Base-by-base conservation (phyloP, 352 stramenopile species). In the Pythium insidiosum region DNA sequence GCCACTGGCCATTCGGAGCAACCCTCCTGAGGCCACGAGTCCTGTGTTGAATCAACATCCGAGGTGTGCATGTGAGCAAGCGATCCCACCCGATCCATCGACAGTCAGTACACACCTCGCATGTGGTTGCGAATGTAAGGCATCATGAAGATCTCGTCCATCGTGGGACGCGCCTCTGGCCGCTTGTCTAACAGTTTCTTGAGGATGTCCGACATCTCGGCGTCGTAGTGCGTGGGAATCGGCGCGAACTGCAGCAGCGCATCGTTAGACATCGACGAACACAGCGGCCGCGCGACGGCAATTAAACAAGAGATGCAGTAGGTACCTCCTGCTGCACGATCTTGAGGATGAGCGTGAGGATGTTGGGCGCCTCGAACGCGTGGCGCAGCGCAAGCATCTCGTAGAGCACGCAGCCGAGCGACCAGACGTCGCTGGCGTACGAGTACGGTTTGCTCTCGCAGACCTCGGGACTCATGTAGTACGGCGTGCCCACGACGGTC, bases 391-490 rank as follows among this genome's bases (percentile, higher is more conserved):
- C 56, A 18, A 86, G 66, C 50, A 95, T 86, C 57, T 97, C 85
- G 54, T 94, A 97, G 19, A 97, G 37, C n/a, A n/a, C n/a, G n/a
- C n/a, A n/a, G n/a, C n/a, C n/a, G n/a, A n/a, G n/a, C n/a, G n/a
- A n/a, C n/a, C 5, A 98, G 18, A 98, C 71, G 47, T 98, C 92
- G 51, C 77, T 95, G 21, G 84, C 70, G 52, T 92, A 92, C 36
- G 85, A 90, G 66, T 98, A 98, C 7, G 86, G 81, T 34, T 92
- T 85, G 65, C 79, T 89, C 65, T 95, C 79, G 51, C 85, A 97
- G 30, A 97, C 84, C 58, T 97, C 90, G 7, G 89, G 89, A 38
- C 80, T 94, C 77, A 97, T 96, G 54, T 97, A 97, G 61, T 96
- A 96, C 0, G 90, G 90, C 16, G 89, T 97, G 20, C 90, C 90